These are phyloP conservation scores for Poa annua DNA, from an alignment of 176 grass and related monocot species.

Conservation along the genomic window DNA sequence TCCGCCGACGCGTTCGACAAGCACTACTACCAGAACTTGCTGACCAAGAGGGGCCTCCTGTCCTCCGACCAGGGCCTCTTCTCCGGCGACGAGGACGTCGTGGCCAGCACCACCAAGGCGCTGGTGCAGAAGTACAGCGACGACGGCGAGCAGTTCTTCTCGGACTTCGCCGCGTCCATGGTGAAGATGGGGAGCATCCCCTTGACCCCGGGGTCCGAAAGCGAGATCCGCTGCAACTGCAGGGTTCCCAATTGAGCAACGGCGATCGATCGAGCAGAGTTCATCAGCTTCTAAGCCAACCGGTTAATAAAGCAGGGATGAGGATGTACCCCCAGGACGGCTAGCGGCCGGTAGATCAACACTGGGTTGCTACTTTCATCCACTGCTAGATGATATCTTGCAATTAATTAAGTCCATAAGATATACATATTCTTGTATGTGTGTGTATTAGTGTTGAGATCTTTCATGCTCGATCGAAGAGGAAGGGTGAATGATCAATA, in stretches of 20 bases:
- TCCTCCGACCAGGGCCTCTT: constrained; percentile 94
- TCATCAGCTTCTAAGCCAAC: not conserved
- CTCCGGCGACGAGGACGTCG: constrained; percentile 60
- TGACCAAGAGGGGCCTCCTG: constrained; percentile 60
- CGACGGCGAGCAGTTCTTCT: constrained; percentile 43
- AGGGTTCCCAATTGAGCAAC: constrained; percentile 53
- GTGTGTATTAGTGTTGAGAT: not conserved
- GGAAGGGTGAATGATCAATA: not conserved
- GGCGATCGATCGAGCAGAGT: constrained; percentile 18
- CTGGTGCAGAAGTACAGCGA: constrained; percentile 67
- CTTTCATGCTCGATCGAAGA: not conserved
- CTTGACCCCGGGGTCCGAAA: constrained; percentile 44
- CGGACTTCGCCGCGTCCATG: constrained; percentile 71
- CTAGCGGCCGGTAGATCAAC: too few relatives aligned
- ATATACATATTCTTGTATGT: not conserved
- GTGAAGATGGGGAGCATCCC: constrained; percentile 86
- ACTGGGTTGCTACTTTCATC: not conserved
- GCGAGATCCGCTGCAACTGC: constrained; percentile 68
- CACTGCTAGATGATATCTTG: not conserved
- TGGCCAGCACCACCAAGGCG: constrained; percentile 53
- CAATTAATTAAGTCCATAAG: not conserved
- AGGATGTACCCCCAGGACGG: not conserved
- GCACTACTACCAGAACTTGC: constrained; percentile 72
- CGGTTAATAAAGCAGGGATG: not conserved
- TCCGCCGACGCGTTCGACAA: constrained; percentile 74